Base-by-base conservation (phyloP, 441 rosid genomes). In the Biscutella laevigata region DNA sequence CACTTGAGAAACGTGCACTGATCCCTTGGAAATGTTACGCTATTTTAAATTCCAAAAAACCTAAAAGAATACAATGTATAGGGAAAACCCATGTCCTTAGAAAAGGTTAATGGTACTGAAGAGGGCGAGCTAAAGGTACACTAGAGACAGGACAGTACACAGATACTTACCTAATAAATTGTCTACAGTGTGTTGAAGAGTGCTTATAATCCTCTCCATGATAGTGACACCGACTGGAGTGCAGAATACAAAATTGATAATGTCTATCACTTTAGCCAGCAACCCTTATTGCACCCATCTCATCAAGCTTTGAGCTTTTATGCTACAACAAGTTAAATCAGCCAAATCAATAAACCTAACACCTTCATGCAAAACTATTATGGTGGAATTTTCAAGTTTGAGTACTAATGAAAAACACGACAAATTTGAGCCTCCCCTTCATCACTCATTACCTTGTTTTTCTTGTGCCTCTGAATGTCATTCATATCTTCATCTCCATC, bases 401-500 rank as follows among this genome's bases (percentile, higher is more conserved):
- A 57, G 5, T 15, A 27, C 1, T 14, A 40, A 14, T 15, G 15
- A 21, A 9, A 30, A 57, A 15, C 25, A n/a, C 42, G 39, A 41
- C 29, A 34, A 25, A 10, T 15, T 39, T 48, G 14, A 52, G 5
- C 15, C 28, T 17, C 24, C 33, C 24, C 5, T 30, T 17, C 51
- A 43, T 35, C 32, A 51, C 8, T n/a, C 59, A 74, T 74, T 84
- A 91, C 96, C 96, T 85, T 85, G 77, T 81, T 85, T 74, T 91
- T 91, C 73, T 85, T 88, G 84, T 78, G 95, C 71, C 81, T 80
- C 48, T 82, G 87, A 61, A 72, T 59, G 36, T 84, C 95, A 71
- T 72, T 89, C 22, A 84, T 67, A 79, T 89, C 92, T 72, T 86
- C 97, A 33, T 86, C 95, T 30, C 95, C 95, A 62, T 77, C 94